phyloP scores from a whole-genome alignment of 2,329 filamentous ascomycete species.

The Nigrospora osmanthi region DNA sequence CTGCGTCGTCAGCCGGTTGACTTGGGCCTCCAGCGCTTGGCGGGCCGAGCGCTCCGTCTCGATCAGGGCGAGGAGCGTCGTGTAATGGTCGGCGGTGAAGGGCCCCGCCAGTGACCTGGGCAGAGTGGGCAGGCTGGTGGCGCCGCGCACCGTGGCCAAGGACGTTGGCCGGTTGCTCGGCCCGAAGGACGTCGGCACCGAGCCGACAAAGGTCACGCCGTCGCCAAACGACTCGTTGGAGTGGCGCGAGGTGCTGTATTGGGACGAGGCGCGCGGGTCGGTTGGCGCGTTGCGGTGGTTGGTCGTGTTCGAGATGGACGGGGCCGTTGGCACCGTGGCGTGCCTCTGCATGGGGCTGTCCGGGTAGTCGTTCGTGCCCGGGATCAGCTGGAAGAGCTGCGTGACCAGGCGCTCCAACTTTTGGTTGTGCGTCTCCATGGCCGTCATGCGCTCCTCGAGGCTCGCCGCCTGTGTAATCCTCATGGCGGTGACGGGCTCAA shows the following conservation, averaged over 20 bases:
- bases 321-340: constrained; percentile 13
- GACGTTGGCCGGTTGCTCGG: constrained; percentile 30
- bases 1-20: constrained; percentile 43
- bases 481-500: constrained; percentile 43
- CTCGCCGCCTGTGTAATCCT: constrained; percentile 49
- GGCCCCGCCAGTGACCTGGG: constrained; percentile 21
- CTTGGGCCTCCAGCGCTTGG: constrained; percentile 46
- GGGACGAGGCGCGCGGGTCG: constrained; percentile 16
- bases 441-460: constrained; percentile 43
- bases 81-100: constrained; percentile 38
- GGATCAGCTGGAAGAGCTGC: constrained; percentile 38
- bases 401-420: constrained; percentile 45
- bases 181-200: constrained; percentile 18
- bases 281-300: neutral
- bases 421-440: constrained; percentile 42
- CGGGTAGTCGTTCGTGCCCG: constrained; percentile 27
- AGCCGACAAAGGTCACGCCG: constrained; percentile 35
- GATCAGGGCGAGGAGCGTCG: constrained; percentile 41
- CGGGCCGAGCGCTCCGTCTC: constrained; percentile 50
- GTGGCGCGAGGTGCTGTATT: constrained; percentile 26
- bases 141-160: constrained; percentile 38
- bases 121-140: constrained; percentile 34
- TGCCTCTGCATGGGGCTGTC: constrained; percentile 18
- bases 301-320: constrained; percentile 14
- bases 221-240: constrained; percentile 41